Conservation (phyloP, 225 moss, liverwort and hornwort species). For the Anthoceros angustus region DNA sequence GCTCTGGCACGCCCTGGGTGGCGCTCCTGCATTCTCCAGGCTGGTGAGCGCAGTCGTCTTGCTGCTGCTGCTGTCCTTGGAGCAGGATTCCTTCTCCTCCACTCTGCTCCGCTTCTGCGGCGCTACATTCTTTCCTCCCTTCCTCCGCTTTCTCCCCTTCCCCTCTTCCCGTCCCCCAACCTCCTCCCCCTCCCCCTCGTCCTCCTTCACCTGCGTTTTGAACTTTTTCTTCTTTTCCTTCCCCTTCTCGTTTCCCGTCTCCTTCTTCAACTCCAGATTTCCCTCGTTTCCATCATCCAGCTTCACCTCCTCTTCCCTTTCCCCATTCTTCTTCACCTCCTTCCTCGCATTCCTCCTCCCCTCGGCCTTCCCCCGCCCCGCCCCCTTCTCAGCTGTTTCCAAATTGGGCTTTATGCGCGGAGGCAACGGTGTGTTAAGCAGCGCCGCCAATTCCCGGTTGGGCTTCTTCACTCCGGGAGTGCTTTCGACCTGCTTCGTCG, state of each 20-base stretch:
- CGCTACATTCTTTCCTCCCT: not conserved
- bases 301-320: not conserved
- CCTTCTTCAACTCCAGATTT: not conserved
- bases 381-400: too few species aligned
- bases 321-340: not conserved
- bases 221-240: not conserved
- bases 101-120: not conserved
- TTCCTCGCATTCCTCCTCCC: too few species aligned
- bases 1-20: not conserved
- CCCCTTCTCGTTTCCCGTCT: not conserved
- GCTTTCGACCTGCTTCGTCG: too few species aligned
- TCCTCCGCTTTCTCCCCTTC: not conserved
- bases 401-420: too few species aligned
- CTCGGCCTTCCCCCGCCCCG: too few species aligned
- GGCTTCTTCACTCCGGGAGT: too few species aligned
- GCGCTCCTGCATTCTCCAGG: not conserved
- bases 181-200: not conserved
- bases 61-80: slow-evolving; percentile 2
- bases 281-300: not conserved
- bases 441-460: too few species aligned
- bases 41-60: not conserved
- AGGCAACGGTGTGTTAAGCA: too few species aligned
- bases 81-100: not conserved
- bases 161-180: not conserved
- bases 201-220: not conserved